These are phyloP conservation scores for Hygrophorus russula DNA, from an alignment of 768 basidiomycete genomes.

Conservation along the genomic window DNA sequence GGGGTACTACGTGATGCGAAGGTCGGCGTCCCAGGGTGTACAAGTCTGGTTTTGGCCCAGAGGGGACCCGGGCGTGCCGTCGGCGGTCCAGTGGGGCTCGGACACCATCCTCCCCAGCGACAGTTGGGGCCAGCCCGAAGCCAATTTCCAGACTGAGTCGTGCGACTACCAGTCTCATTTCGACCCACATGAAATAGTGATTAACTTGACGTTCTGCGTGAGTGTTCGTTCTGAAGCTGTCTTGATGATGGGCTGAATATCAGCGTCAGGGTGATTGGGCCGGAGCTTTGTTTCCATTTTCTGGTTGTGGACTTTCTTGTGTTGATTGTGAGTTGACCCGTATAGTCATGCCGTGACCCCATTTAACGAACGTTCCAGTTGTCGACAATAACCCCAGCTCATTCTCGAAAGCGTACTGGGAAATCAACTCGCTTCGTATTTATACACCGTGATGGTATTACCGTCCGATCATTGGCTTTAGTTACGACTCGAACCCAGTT, in stretches of 20 bases:
- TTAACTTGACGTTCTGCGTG: constrained; percentile 55
- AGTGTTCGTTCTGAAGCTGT: constrained; percentile 12
- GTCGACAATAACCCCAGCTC: constrained; percentile 48
- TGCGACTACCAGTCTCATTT: constrained; percentile 48
- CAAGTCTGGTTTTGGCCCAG: constrained; percentile 56
- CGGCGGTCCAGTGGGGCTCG: constrained; percentile 19
- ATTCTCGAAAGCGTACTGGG: constrained; percentile 62
- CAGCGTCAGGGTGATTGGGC: constrained; percentile 41
- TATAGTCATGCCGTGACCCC: neutral
- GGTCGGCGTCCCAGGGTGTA: constrained; percentile 30
- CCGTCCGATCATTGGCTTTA: neutral
- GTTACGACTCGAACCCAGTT: no score
- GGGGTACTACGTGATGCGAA: constrained; percentile 48
- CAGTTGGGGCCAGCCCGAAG: constrained; percentile 37
- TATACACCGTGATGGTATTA: constrained; percentile 23
- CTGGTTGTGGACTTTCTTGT: constrained; percentile 33
- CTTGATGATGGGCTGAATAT: constrained; percentile 1
- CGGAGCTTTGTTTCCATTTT: constrained; percentile 25
- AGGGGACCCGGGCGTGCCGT: constrained; percentile 30
- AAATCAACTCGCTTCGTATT: constrained; percentile 47
- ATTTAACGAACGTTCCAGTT: constrained; percentile 19
- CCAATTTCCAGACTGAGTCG: constrained; percentile 30
- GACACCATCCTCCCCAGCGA: constrained; percentile 10
- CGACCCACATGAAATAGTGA: constrained; percentile 39
- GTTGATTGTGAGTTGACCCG: constrained; percentile 29